Evolutionary conservation across 495 filamentous ascomycete species (phyloP), one percentile per base, ranked within the genome.

Genomic region (Astrothelium subdiscretum): DNA sequence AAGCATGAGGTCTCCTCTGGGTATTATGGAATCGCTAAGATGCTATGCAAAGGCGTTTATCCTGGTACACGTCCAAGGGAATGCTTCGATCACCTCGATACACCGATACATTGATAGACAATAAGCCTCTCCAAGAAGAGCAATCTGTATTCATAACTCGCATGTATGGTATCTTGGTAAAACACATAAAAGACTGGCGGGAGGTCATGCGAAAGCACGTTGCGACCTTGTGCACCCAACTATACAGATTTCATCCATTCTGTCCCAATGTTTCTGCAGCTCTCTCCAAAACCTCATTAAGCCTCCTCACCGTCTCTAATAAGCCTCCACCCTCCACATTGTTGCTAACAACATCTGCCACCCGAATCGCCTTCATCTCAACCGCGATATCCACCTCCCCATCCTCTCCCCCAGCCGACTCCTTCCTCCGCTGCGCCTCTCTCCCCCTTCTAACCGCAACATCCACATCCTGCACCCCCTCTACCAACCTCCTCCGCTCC

Each of bases 401-500:
- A 18, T 31, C 2, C 59, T 61, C 26, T 26, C 1, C 18, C 38
- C 24, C 24, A 22, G 6, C 59, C 32, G 15, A 27, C 11, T 32
- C 38, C 31, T 12, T 43, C 24, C 32, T 48, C 59, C 42, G 8
- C 31, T 48, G 5, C n/a, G 10, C 43, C 12, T 54, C 48, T 29
- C 48, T 3, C 29, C 48, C 48, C 24, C 48, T 54, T 15, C 48
- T 26, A 27, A 61, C 38, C 3, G 59, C 59, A 26, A 61, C 18
- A 20, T 61, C 59, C 2, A 61, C 12, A 44, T 61, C 59, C 6
- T 24, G 8, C 24, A 64, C 31, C 12, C 65, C 66, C 35, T 64
- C 43, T 29, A 60, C 63, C 51, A 58, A 40, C 66, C 67, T 24
- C 67, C 57, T 18, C 69, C 63, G 58, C 64, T 65, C 57, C 65